Conservation (phyloP, 148 eudicot species). For the Beta vulgaris region DNA sequence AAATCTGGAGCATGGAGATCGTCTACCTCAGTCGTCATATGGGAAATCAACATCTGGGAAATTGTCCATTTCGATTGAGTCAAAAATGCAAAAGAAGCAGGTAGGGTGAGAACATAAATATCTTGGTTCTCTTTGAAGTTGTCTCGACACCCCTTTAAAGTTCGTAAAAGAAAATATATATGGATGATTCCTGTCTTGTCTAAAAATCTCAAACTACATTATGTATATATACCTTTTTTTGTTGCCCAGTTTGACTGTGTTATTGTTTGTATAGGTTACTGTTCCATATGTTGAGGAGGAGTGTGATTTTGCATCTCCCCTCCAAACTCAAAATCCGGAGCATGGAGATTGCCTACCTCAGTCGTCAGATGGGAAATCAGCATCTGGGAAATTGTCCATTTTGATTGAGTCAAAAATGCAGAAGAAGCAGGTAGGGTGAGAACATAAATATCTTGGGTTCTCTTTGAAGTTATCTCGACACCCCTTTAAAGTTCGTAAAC, state of each 20-base stretch:
- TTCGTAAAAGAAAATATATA: too few relatives aligned
- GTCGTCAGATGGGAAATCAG: too few relatives aligned
- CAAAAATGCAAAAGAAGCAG: conserved; percentile 3
- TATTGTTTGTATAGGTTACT: conserved; percentile 30
- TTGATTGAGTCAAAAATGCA: neutral
- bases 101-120: neutral
- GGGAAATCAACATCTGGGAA: neutral
- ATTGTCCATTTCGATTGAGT: neutral
- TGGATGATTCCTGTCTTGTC: too few relatives aligned
- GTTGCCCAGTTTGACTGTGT: too few relatives aligned
- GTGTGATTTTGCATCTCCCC: neutral
- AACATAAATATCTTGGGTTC: neutral
- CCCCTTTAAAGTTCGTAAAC: neutral
- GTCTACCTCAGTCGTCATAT: neutral
- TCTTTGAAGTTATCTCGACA: neutral
- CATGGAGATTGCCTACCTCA: neutral
- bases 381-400: too few relatives aligned
- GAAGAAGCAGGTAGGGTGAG: conserved; percentile 1
- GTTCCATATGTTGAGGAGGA: conserved; percentile 21
- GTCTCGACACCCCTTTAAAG: neutral
- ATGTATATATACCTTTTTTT: too few relatives aligned
- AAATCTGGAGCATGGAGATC: neutral
- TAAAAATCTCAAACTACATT: too few relatives aligned
- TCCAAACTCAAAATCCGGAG: neutral
- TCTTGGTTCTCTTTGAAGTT: neutral